These are phyloP conservation scores for Corrigiola litoralis DNA, from an alignment of 179 eudicot species.

Conservation along the genomic window DNA sequence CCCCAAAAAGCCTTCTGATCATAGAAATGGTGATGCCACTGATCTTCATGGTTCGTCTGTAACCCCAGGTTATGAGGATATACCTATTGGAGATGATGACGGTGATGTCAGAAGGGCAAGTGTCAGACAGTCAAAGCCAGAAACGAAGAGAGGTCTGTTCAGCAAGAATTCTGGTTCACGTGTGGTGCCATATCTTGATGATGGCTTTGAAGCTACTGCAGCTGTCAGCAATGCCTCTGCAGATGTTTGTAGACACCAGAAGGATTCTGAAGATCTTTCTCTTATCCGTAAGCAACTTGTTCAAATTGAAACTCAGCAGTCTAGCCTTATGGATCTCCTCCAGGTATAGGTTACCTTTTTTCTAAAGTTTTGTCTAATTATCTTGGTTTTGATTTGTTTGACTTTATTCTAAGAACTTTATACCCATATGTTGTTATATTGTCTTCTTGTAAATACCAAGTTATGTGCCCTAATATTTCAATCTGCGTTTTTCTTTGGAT, in stretches of 20 bases:
- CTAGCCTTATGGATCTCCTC: constrained; percentile 65
- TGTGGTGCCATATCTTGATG: constrained; percentile 50
- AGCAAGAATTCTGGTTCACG: constrained; percentile 39
- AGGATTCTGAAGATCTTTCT: constrained; percentile 72
- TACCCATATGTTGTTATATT: no score
- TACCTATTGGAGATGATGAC: constrained; percentile 21
- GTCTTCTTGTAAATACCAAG: neutral
- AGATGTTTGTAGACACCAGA: constrained; percentile 39
- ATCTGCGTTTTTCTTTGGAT: constrained; percentile 2
- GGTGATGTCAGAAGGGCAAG: constrained; percentile 19
- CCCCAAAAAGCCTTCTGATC: constrained; percentile 47
- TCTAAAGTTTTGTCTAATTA: no score
- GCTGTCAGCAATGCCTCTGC: constrained; percentile 37
- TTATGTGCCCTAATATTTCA: constrained; percentile 11
- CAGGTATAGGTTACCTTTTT: no score
- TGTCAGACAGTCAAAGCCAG: constrained; percentile 33
- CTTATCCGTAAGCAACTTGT: constrained; percentile 72
- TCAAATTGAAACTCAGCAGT: constrained; percentile 84
- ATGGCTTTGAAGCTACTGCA: constrained; percentile 21
- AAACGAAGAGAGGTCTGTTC: constrained; percentile 47
- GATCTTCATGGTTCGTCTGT: constrained; percentile 32
- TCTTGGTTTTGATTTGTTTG: constrained; percentile 1
- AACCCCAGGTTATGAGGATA: constrained; percentile 30
- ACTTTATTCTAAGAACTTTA: no score
- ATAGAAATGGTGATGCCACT: constrained; percentile 33